phyloP scores from a whole-genome alignment of 345 rosid species.

The Populus simonii region DNA sequence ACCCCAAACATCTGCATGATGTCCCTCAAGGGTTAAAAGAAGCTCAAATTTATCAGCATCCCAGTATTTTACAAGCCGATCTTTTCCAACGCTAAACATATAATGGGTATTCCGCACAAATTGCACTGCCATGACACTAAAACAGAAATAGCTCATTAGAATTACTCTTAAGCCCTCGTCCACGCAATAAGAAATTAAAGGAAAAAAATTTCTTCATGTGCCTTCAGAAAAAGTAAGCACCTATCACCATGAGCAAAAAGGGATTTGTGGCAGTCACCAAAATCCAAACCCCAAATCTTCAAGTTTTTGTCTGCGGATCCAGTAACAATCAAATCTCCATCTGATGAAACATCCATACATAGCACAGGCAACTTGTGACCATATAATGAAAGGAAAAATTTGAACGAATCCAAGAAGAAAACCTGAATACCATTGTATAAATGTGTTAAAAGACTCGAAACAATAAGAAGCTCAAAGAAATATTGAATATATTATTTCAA shows the following conservation, averaged over 20 bases:
- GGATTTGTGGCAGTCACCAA: conserved; percentile 95
- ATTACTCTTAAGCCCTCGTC: neutral
- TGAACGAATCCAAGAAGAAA: conserved; percentile 86
- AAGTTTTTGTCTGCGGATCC: conserved; percentile 96
- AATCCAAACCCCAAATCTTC: conserved; percentile 97
- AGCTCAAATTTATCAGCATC: conserved; percentile 97
- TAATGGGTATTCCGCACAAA: conserved; percentile 88
- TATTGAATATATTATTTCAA: neutral
- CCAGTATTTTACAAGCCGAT: conserved; percentile 89
- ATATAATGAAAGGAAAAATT: conserved; percentile 75
- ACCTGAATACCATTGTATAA: conserved; percentile 48
- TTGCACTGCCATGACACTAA: conserved; percentile 88
- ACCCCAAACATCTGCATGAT: conserved; percentile 94
- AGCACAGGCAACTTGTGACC: conserved; percentile 95
- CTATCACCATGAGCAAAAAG: conserved; percentile 93
- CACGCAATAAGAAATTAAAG: neutral
- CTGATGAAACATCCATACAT: conserved; percentile 92
- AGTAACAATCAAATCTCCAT: conserved; percentile 89
- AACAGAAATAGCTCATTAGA: conserved; percentile 38
- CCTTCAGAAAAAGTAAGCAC: conserved; percentile 29
- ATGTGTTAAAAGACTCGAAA: conserved; percentile 1
- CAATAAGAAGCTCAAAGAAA: conserved; percentile 3
- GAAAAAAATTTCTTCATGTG: neutral
- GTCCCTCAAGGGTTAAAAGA: conserved; percentile 88
- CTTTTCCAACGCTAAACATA: conserved; percentile 91